Percentiles rank a stretch among this genome's conserved stretches.
Conservation (phyloP, 768 basidiomycete species). For the Lyophyllum semitale region DNA sequence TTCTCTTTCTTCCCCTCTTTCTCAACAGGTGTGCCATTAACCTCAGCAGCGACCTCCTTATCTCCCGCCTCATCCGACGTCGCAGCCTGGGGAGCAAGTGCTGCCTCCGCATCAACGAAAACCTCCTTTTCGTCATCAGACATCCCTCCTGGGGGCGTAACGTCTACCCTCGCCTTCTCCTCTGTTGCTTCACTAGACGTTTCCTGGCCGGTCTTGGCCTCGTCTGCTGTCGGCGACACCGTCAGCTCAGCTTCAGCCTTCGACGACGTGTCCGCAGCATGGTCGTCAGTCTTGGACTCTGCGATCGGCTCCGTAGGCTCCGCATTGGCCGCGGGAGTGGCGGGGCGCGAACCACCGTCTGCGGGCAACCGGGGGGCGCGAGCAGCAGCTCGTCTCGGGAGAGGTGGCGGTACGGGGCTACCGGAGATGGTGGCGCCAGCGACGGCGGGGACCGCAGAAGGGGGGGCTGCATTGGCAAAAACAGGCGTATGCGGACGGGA, state of each 20-base stretch:
- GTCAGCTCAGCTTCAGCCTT: neutral
- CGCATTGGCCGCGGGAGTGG: constrained; percentile 16
- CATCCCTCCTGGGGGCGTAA: no score
- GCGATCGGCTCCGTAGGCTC: neutral
- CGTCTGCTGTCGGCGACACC: neutral
- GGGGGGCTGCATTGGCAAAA: neutral
- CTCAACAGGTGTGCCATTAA: neutral
- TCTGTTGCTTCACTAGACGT: neutral
- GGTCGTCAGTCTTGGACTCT: constrained; percentile 1
- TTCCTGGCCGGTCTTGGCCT: neutral
- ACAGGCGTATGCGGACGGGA: constrained; percentile 42
- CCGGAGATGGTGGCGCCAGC: constrained; percentile 18
- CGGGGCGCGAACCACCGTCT: constrained; percentile 25
- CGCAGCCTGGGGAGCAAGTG: neutral
- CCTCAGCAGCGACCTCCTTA: neutral
- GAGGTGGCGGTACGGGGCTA: constrained; percentile 48
- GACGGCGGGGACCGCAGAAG: neutral
- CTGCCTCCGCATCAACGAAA: constrained; percentile 10
- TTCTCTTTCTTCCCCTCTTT: constrained; percentile 8
- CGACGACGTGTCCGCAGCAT: neutral
- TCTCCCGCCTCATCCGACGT: neutral
- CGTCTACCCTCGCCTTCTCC: neutral
- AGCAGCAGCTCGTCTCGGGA: constrained; percentile 67
- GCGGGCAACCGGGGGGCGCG: constrained; percentile 39
- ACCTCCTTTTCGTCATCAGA: neutral